Base-by-base conservation (phyloP, 257 asterid species). In the Apocynum venetum region DNA sequence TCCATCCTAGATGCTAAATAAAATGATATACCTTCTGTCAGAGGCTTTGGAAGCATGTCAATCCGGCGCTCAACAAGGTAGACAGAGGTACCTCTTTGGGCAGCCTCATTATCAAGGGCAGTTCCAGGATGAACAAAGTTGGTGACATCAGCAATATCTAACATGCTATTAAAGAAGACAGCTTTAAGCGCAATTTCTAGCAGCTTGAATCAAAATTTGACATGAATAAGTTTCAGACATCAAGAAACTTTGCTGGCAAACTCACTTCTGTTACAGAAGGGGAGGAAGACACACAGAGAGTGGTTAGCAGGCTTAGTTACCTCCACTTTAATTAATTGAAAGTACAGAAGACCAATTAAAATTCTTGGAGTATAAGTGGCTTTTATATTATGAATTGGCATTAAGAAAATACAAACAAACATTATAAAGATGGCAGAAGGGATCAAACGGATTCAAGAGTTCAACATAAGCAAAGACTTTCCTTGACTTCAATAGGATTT, bases 21-120 rank as follows among this genome's bases (percentile, higher is more conserved):
- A 14, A 73, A 31, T 66, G 0, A 43, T 74, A 78, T 43, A 96
- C 99, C 99, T 96, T 96, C 99, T 44, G 99, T 96, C 59, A 96
- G 88, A 77, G 99, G 99, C 84, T 96, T 93, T 2, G 99, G 99
- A 77, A 96, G 98, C 99, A 96, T 96, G 89, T 96, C 99, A 74
- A 96, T 96, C 78, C 99, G 96, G 75, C 90, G 89, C 90, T 93
- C 99, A 66, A 96, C 99, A 77, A 96, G 97, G 90, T 93, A 96
- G 73, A 96, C 99, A 74, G 99, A 96, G 83, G 99, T 96, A 72
- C 99, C 99, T 84, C 99, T 91, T 86, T 88, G 96, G 72, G 99
- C 65, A 84, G 98, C 99, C 92, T 96, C 99, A 66, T 91, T 96
- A 81, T 96, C 99, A 81, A 96, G 89, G 68, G 97, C 96, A 41